Conservation (phyloP, 2,329 filamentous ascomycete species). For the Xylaria polymorpha region DNA sequence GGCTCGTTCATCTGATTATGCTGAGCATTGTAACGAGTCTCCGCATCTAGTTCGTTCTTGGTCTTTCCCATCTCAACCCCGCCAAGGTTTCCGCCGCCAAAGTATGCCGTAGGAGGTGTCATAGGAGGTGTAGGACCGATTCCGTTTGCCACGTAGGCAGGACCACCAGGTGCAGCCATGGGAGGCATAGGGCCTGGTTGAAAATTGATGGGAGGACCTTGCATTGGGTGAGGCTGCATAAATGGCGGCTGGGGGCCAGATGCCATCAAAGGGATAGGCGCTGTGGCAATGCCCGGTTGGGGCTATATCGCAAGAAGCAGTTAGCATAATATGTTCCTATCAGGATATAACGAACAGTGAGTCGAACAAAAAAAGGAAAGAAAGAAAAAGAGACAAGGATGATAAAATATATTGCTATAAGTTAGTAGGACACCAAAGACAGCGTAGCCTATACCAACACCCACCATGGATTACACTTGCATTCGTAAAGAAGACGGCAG, state of each 20-base stretch:
- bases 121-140: slow-evolving; percentile 25
- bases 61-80: slow-evolving; percentile 59
- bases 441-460: not conserved
- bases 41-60: slow-evolving; percentile 58
- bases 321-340: slow-evolving; percentile 40
- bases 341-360: not conserved
- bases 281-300: slow-evolving; percentile 41
- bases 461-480: slow-evolving; percentile 33
- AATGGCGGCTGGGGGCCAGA: slow-evolving; percentile 39
- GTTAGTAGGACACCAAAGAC: slow-evolving; percentile 27
- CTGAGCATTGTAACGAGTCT: slow-evolving; percentile 62
- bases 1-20: slow-evolving; percentile 64
- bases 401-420: not conserved
- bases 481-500: slow-evolving; percentile 25
- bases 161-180: slow-evolving; percentile 28
- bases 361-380: not conserved
- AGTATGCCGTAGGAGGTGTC: slow-evolving; percentile 12
- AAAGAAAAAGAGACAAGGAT: not conserved
- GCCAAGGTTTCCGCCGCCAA: slow-evolving; percentile 28
- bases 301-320: slow-evolving; percentile 37
- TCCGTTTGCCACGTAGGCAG: slow-evolving; percentile 23
- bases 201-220: not conserved
- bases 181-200: slow-evolving; percentile 26
- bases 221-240: slow-evolving; percentile 28
- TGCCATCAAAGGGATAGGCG: slow-evolving; percentile 43